phyloP scores from a whole-genome alignment of 768 basidiomycete species.

The Mycena pura region DNA sequence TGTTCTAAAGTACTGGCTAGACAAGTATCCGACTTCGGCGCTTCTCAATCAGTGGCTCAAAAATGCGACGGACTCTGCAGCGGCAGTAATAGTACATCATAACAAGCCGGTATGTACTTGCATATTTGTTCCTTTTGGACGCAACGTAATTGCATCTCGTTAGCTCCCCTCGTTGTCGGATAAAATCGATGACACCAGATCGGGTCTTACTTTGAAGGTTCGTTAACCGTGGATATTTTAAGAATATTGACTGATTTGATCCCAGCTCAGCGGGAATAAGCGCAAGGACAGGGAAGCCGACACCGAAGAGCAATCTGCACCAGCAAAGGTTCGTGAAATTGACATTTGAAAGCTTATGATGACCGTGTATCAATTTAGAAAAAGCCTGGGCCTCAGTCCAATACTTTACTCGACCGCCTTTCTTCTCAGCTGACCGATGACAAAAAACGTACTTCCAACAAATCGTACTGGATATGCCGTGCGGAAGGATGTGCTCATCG shows the following conservation, averaged over 20 bases:
- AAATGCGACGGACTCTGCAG: not conserved
- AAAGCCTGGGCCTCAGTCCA: not conserved
- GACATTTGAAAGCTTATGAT: not conserved
- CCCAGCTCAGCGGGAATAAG: not conserved
- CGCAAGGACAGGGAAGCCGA: not conserved
- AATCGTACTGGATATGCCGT: not conserved
- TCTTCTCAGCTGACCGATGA: not conserved
- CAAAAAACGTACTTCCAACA: not conserved
- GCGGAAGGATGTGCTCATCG: not conserved
- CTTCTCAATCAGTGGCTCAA: not conserved
- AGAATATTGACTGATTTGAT: not conserved
- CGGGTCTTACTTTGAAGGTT: not conserved
- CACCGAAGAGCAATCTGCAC: not conserved
- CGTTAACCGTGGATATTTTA: not conserved
- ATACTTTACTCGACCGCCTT: not conserved
- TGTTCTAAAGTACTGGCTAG: conserved; percentile 2
- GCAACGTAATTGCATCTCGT: not conserved
- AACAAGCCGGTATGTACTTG: not conserved
- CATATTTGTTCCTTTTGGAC: not conserved
- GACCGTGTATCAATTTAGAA: not conserved
- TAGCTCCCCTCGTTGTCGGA: not conserved
- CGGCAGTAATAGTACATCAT: not conserved
- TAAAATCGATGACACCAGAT: not conserved
- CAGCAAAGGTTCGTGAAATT: not conserved
- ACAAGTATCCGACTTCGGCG: not conserved